A percentile compares a stretch with the other conserved stretches of the same genome.
Evolutionary conservation across 2,329 filamentous ascomycete genomes (phyloP).

Genomic region (Paraphoma sp.): DNA sequence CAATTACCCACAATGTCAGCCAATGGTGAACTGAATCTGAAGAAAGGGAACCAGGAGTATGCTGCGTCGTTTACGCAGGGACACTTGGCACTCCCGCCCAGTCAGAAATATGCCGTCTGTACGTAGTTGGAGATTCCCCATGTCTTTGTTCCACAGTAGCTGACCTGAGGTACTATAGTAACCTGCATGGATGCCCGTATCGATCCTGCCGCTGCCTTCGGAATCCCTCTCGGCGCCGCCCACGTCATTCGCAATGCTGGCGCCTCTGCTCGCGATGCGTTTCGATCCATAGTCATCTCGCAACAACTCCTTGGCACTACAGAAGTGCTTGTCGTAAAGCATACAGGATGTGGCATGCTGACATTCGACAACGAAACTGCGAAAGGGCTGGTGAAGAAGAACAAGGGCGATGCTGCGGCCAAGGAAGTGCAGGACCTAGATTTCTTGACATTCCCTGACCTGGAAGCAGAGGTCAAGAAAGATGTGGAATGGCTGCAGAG

Average conservation of each 20-base stretch:
- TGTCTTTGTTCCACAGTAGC: background rate
- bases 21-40: conserved; percentile 61
- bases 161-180: conserved; percentile 49
- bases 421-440: conserved; percentile 58
- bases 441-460: conserved; percentile 67
- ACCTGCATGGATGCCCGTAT: conserved; percentile 84
- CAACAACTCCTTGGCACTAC: conserved; percentile 78
- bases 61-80: conserved; percentile 69
- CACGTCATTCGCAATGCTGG: conserved; percentile 76
- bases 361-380: conserved; percentile 69
- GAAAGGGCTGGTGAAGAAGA: conserved; percentile 62
- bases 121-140: conserved; percentile 25
- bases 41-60: conserved; percentile 65
- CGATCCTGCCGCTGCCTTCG: conserved; percentile 72
- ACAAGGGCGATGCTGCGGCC: conserved; percentile 61
- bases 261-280: conserved; percentile 69
- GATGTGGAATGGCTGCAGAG: conserved; percentile 70
- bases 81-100: conserved; percentile 70
- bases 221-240: conserved; percentile 75
- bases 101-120: conserved; percentile 72
- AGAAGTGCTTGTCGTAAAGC: conserved; percentile 77
- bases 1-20: conserved; percentile 26
- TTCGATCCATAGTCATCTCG: conserved; percentile 78
- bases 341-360: conserved; percentile 77
- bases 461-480: conserved; percentile 66